These are phyloP conservation scores for Hysterium pulicare DNA, from an alignment of 2,329 filamentous ascomycete genomes.

Conservation along the genomic window DNA sequence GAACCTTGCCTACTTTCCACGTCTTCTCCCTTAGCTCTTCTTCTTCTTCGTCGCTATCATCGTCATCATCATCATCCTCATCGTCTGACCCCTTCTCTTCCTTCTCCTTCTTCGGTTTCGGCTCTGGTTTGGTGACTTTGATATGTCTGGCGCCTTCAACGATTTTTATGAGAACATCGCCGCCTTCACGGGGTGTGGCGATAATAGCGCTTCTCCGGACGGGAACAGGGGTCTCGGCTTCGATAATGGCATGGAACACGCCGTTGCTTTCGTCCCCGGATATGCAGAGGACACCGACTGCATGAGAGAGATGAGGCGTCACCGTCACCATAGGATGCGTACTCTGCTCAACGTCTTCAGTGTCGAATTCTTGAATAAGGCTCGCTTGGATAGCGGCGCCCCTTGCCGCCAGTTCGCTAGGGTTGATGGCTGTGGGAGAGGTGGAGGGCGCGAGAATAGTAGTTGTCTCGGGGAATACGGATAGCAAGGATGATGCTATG, in stretches of 20 bases:
- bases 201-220: constrained; percentile 82
- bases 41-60: constrained; percentile 67
- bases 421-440: constrained; percentile 76
- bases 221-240: constrained; percentile 83
- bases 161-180: constrained; percentile 83
- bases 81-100: constrained; percentile 59
- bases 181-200: constrained; percentile 70
- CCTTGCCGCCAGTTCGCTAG: constrained; percentile 81
- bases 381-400: constrained; percentile 95
- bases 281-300: constrained; percentile 78
- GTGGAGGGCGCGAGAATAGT: constrained; percentile 80
- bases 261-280: constrained; percentile 58
- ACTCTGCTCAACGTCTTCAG: constrained; percentile 90
- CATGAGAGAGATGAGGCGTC: constrained; percentile 82
- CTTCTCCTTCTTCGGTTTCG: constrained; percentile 67
- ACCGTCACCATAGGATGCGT: constrained; percentile 94
- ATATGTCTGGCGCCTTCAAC: constrained; percentile 88
- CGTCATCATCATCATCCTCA: constrained; percentile 59
- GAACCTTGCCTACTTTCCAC: constrained; percentile 79
- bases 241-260: constrained; percentile 76
- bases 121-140: constrained; percentile 85
- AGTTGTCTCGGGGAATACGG: constrained; percentile 78
- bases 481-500: constrained; percentile 75
- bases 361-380: constrained; percentile 90
- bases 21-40: constrained; percentile 87